Evolutionary conservation across 1,284 basidiomycete species (phyloP).

Genomic region (Leccinum variabile): DNA sequence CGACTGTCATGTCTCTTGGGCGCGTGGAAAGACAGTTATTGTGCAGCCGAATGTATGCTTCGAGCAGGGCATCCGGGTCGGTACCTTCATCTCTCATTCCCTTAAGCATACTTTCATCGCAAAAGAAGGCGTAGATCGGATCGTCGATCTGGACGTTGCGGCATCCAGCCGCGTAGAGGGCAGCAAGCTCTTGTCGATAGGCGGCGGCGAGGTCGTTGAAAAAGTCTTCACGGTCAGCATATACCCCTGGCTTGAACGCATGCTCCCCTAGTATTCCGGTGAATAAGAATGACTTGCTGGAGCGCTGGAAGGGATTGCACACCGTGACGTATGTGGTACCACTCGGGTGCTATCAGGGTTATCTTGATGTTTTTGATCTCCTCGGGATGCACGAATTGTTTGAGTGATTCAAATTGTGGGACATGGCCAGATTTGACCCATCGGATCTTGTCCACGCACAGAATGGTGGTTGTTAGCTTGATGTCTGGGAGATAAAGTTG

Average conservation of each 20-base stretch:
- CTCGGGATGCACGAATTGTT: not conserved
- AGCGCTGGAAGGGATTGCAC: not conserved
- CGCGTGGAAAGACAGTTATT: not conserved
- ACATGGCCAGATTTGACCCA: not conserved
- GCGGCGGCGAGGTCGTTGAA: not conserved
- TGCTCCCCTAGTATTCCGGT: not conserved
- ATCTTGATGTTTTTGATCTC: not conserved
- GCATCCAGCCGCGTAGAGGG: not conserved
- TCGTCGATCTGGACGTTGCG: not conserved
- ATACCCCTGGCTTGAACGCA: not conserved
- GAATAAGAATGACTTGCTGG: not conserved
- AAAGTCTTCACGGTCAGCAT: not conserved
- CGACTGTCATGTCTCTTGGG: not conserved
- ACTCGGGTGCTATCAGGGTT: not conserved
- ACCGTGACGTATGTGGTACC: not conserved
- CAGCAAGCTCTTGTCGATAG: not conserved
- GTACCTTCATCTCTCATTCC: not conserved
- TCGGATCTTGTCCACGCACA: not conserved
- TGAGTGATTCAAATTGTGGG: not conserved
- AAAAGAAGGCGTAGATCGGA: not conserved
- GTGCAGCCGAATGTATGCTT: not conserved
- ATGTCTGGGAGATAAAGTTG: not conserved
- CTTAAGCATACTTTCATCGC: not conserved
- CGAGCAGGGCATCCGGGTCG: not conserved
- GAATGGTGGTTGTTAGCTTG: not conserved